Evolutionary conservation across 2,329 filamentous ascomycete species (phyloP), one percentile per base, ranked within the genome.

Genomic region (Pezizomycotina sp.): DNA sequence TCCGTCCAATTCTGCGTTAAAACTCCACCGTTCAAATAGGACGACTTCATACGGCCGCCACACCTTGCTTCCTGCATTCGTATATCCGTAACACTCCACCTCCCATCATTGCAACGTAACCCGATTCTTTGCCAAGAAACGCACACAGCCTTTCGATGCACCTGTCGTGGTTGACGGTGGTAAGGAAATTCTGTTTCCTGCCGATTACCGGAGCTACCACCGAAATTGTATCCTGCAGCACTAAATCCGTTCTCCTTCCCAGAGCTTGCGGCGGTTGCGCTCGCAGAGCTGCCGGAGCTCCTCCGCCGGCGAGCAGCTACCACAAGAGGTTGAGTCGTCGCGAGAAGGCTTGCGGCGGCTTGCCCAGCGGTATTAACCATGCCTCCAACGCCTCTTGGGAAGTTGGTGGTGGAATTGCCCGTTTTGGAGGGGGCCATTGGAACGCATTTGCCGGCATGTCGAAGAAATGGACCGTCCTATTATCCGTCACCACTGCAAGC

Each of bases 381-480:
- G 58, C 40, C 65, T 62, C 34, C 66, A 63, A 24, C 69, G 66
- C 43, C 15, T 26, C 37, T 32, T 21, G 34, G 9, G 12, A 29
- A 30, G 51, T 50, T 4, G 56, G 47, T 27, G 56, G 53, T 13
- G 53, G 53, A 6, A 53, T 31, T 16, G 54, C 48, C 21, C 62
- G 59, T 28, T 62, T 61, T 26, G 72, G 74, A 15, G 83, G 80
- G 25, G 84, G 84, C 84, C 84, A 92, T 47, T 78, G 73, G 50
- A 84, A 86, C 4, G 81, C 80, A 45, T 72, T 78, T 28, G 71
- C 66, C 6, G 83, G 82, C 57, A 95, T 70, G 48, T 92, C 80
- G 47, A 92, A 75, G 27, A 95, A 69, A 58, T 98, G 89, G 7
- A 93, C 74, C 6, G 89, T 98, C n/a, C 86, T 83, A 49, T 84